Evolutionary conservation across 257 asterid species (phyloP).

Genomic region (Paulownia fortunei): DNA sequence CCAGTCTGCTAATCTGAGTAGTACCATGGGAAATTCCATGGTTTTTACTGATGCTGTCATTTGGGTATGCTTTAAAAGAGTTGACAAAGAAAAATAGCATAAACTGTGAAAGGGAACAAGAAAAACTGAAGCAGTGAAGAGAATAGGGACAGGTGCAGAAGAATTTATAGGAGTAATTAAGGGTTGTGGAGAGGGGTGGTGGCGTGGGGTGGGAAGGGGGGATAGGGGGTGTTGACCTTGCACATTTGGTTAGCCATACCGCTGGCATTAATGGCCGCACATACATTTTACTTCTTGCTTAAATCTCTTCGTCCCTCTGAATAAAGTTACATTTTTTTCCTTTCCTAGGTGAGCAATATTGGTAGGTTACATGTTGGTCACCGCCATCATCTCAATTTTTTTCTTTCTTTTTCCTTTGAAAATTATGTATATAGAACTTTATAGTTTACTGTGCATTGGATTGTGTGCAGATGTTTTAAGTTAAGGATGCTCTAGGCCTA

Average conservation of each 20-base stretch:
- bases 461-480: constrained; percentile 35
- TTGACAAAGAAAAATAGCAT: background rate
- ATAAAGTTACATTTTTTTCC: constrained; percentile 23
- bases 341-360: constrained; percentile 52
- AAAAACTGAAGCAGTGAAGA: constrained; percentile 27
- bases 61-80: background rate
- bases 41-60: constrained; percentile 48
- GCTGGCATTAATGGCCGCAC: constrained; percentile 63
- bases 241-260: constrained; percentile 52
- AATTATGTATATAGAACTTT: background rate
- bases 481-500: background rate
- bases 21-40: constrained; percentile 69
- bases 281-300: constrained; percentile 19
- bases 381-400: constrained; percentile 33
- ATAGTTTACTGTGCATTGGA: constrained; percentile 19
- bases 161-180: constrained; percentile 61
- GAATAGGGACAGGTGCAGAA: constrained; percentile 31
- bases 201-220: background rate
- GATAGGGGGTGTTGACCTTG: constrained; percentile 62
- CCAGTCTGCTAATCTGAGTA: constrained; percentile 59
- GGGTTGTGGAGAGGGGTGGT: constrained; percentile 28
- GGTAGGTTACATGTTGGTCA: constrained; percentile 65
- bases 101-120: background rate
- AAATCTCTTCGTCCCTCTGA: background rate
- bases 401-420: background rate